Evolutionary conservation across 2,329 filamentous ascomycete species (phyloP), one percentile per base, ranked within the genome.

Genomic region (Colletotrichum sp.): DNA sequence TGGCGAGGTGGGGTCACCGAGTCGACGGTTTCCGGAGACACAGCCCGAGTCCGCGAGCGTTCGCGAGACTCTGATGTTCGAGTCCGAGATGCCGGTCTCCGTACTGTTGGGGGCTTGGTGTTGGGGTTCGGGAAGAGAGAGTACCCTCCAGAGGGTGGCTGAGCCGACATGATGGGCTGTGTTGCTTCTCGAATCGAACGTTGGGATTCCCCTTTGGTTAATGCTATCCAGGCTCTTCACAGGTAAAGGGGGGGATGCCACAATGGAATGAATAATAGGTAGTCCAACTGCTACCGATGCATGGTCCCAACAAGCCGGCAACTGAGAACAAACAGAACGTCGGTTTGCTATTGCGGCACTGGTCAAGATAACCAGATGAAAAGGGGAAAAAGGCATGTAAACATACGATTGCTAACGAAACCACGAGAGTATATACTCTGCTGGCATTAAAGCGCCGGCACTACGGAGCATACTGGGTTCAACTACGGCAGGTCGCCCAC

Each of bases 111-210:
- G 24, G 86, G 83, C 72, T 84, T 84, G 58, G 79, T 78, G 76
- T 81, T 87, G 27, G 88, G 85, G 76, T 84, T 90, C 33, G 89
- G 89, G 78, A 91, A 91, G 74, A 91, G 86, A 73, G 89, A 91
- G 81, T 91, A 90, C 73, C 87, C 86, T 79, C 86, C 87, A 27
- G 84, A 80, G 70, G 81, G 79, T 58, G 78, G 78, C 64, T 80
- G 78, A 64, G 84, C 78, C 36, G 85, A 83, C 86, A 87, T 87
- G 72, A 27, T 75, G 75, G 31, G 66, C 69, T 58, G 58, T 69
- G 65, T 51, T 69, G 68, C 13, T 43, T 51, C 57, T 66, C 54
- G 61, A 66, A 36, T 62, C 55, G 63, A 68, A 58, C 34, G 38
- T 67, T 63, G 62, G n/a, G 11, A 36, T 27, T 69, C 43, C 21